Conservation (phyloP, 495 filamentous ascomycete species). For the Ramalina intermedia region DNA sequence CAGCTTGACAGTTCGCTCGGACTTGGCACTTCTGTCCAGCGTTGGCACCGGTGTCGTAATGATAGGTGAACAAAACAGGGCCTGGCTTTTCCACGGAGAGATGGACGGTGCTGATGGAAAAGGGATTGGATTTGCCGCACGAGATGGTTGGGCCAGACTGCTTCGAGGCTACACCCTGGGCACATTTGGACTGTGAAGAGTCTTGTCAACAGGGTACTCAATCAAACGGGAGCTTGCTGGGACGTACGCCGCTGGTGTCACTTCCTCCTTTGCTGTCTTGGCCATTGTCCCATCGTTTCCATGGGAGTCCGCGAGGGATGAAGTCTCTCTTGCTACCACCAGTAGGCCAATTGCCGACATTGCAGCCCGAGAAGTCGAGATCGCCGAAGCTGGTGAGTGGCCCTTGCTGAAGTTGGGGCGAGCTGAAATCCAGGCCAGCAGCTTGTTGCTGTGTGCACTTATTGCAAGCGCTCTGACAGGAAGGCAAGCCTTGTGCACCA, state of each 20-base stretch:
- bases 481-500: constrained; percentile 9
- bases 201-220: constrained; percentile 41
- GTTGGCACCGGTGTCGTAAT: constrained; percentile 52
- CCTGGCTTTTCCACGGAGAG: constrained; percentile 56
- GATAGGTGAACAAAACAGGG: constrained; percentile 69
- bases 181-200: constrained; percentile 53
- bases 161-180: constrained; percentile 17
- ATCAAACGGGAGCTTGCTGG: background rate
- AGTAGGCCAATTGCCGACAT: constrained; percentile 24
- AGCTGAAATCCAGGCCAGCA: constrained; percentile 55
- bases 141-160: constrained; percentile 46
- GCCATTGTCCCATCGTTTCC: background rate
- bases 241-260: too few relatives aligned
- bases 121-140: constrained; percentile 28
- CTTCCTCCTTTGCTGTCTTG: constrained; percentile 1
- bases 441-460: constrained; percentile 49
- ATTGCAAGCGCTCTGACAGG: constrained; percentile 53
- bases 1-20: constrained; percentile 44
- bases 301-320: background rate
- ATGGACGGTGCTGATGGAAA: constrained; percentile 62
- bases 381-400: constrained; percentile 50
- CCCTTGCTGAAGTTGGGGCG: constrained; percentile 37
- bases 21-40: constrained; percentile 59
- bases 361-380: constrained; percentile 55
- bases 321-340: constrained; percentile 23